Conservation (phyloP, 148 eudicot genomes). For the Polygonum maritimum region DNA sequence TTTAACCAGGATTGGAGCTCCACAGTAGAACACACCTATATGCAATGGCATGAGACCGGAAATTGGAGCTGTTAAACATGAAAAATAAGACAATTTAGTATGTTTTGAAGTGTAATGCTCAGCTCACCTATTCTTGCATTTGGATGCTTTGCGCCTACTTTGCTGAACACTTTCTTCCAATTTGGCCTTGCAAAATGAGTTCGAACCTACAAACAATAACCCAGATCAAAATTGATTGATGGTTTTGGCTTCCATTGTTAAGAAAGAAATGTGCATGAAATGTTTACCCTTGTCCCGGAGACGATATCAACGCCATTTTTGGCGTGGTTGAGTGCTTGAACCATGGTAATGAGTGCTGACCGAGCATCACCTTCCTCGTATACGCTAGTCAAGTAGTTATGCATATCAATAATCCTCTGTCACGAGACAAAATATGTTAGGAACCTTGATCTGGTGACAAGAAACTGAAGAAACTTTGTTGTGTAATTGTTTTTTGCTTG, state of each 20-base stretch:
- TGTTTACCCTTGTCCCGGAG: slow-evolving; percentile 81
- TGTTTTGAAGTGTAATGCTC: background rate
- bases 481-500: background rate
- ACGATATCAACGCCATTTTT: slow-evolving; percentile 88
- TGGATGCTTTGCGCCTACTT: slow-evolving; percentile 66
- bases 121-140: slow-evolving; percentile 77
- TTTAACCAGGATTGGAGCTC: slow-evolving; percentile 62
- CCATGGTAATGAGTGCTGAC: slow-evolving; percentile 94
- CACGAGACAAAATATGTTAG: background rate
- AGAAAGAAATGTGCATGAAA: background rate
- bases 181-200: slow-evolving; percentile 97
- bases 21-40: slow-evolving; percentile 95
- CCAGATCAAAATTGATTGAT: background rate
- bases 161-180: slow-evolving; percentile 85
- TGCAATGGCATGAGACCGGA: slow-evolving; percentile 6
- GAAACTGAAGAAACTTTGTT: background rate
- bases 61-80: background rate
- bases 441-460: background rate
- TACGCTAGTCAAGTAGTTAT: slow-evolving; percentile 89
- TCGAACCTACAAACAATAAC: slow-evolving; percentile 47
- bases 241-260: background rate
- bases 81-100: background rate
- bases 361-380: slow-evolving; percentile 99
- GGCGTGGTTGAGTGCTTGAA: slow-evolving; percentile 97
- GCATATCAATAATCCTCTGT: slow-evolving; percentile 98